Evolutionary conservation across 768 basidiomycete genomes (phyloP).

Genomic region (Lepiota subincarnata): DNA sequence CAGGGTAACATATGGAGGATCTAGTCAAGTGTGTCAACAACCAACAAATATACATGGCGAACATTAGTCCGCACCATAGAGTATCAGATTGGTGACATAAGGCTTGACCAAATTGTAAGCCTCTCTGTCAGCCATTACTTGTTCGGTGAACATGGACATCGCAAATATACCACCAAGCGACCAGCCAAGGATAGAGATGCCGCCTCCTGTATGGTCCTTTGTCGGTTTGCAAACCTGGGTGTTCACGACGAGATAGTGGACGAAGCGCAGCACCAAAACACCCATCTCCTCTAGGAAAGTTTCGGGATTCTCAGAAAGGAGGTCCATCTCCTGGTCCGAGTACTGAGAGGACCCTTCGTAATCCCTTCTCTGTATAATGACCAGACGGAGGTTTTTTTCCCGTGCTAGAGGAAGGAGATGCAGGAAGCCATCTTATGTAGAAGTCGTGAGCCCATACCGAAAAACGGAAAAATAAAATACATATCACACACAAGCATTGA

Average conservation of each 20-base stretch:
- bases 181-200: conserved; percentile 1
- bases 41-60: neutral
- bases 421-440: neutral
- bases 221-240: neutral
- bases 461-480: too few species aligned
- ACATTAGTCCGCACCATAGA: neutral
- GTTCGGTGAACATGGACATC: neutral
- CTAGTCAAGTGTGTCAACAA: neutral
- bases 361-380: neutral
- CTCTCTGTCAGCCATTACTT: neutral
- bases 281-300: neutral
- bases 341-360: neutral
- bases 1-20: neutral
- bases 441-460: neutral
- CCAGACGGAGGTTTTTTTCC: neutral
- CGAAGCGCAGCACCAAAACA: neutral
- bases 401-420: neutral
- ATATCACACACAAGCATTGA: conserved; percentile 3
- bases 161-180: neutral
- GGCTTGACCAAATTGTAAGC: neutral
- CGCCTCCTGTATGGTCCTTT: neutral
- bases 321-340: neutral
- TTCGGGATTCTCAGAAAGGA: neutral
- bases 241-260: neutral
- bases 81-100: neutral